These are phyloP conservation scores for Phaseolus lunatus DNA, from an alignment of 306 rosid genomes.

Conservation along the genomic window DNA sequence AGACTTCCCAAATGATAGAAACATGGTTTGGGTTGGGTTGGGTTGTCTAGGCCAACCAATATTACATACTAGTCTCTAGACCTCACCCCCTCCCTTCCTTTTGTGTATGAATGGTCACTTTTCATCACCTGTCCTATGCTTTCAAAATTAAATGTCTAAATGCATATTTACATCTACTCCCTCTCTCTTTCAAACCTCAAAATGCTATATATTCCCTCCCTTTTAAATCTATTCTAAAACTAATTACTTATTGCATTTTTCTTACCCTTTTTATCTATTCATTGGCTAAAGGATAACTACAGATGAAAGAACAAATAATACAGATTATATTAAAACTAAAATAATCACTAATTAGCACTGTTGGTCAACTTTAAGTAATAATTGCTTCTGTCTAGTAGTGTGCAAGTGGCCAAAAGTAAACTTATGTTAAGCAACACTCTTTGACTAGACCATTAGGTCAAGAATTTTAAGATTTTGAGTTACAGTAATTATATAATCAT, in stretches of 20 bases:
- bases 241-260: too few relatives aligned
- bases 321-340: neutral
- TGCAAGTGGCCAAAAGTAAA: too few relatives aligned
- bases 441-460: too few relatives aligned
- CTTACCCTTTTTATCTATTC: neutral
- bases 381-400: neutral
- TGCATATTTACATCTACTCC: neutral
- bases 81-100: constrained; percentile 42
- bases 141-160: neutral
- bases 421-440: too few relatives aligned
- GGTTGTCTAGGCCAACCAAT: constrained; percentile 35
- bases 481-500: too few relatives aligned
- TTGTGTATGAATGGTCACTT: constrained; percentile 47
- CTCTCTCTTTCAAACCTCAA: neutral
- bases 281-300: neutral
- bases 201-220: neutral
- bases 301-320: neutral
- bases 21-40: constrained; percentile 35
- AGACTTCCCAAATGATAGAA: constrained; percentile 33
- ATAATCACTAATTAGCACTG: neutral
- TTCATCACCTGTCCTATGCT: constrained; percentile 38
- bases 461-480: too few relatives aligned
- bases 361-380: neutral
- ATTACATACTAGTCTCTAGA: constrained; percentile 34
- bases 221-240: neutral